Evolutionary conservation across 352 stramenopile species (phyloP), one percentile per base, ranked within the genome.

Genomic region (Globisporangium radiosum): DNA sequence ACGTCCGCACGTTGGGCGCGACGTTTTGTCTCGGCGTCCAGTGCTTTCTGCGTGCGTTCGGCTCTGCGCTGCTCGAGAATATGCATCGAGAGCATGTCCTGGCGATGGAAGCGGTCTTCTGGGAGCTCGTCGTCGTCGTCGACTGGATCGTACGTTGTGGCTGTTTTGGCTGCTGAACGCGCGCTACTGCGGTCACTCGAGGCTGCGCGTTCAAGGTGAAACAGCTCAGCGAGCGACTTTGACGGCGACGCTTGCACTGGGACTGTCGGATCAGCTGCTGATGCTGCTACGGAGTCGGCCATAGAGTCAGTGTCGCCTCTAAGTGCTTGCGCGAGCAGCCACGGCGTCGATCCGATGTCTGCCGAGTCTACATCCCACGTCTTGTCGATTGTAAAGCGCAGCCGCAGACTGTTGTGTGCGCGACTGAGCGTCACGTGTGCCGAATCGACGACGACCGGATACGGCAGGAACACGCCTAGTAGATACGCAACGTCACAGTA

Each of bases 51-150:
- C 43, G 76, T 73, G 10, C 73, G 72, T 53, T 92, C 84, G 45
- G 69, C 40, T 40, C 71, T 71, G 39, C 78, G 71, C 61, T 92
- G 80, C 60, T 93, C 84, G 33, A 93, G 66, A 69, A 88, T 89
- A 57, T 90, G 82, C 81, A 93, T 92, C 11, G 84, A 93, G 74
- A 93, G 78, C 79, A 93, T 89, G 60, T 93, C 80, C 48, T 84
- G 82, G 48, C 75, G 76, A 39, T 93, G 84, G 58, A 90, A 93
- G 10, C 70, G 59, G n/a, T 93, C 80, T 55, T 93, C 79, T 1
- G 84, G 81, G 3, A 93, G 73, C 54, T 92, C 80, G 64, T 88
- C 79, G 36, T 91, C 79, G 47, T 92, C 79, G 39, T 81, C 61
- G 38, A 90, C 80, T 37, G 75, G 78, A n/a, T 88, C 79, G 73